Evolutionary conservation across 495 filamentous ascomycete genomes (phyloP).

Genomic region (Xylaria palmicola): DNA sequence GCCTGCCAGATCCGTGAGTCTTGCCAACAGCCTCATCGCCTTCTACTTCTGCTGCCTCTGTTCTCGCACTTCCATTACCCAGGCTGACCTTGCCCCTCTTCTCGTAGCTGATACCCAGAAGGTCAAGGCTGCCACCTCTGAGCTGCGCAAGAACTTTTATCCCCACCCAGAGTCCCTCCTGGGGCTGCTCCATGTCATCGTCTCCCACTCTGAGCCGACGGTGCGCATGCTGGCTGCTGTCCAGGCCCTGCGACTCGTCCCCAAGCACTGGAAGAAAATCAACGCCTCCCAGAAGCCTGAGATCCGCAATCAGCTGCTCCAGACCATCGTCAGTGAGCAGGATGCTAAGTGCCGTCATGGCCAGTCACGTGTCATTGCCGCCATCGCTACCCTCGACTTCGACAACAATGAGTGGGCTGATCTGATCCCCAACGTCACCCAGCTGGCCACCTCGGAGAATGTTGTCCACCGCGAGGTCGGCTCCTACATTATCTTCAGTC

Average conservation of each 20-base stretch:
- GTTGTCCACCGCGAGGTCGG: conserved; percentile 83
- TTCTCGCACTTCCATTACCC: conserved; percentile 1
- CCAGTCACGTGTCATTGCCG: conserved; percentile 80
- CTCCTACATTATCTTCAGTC: conserved; percentile 87
- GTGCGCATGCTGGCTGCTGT: conserved; percentile 88
- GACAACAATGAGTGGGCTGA: conserved; percentile 84
- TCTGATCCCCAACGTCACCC: conserved; percentile 70
- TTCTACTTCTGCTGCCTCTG: not conserved
- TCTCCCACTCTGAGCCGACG: conserved; percentile 65
- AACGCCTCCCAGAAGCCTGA: conserved; percentile 60
- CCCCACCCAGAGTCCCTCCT: conserved; percentile 77
- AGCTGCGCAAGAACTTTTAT: conserved; percentile 89
- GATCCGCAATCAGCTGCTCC: conserved; percentile 76
- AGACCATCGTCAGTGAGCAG: conserved; percentile 76
- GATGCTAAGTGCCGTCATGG: conserved; percentile 76
- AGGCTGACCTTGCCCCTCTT: conserved; percentile 12
- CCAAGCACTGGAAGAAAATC: conserved; percentile 81
- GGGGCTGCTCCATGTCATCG: conserved; percentile 80
- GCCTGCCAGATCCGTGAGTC: conserved; percentile 72
- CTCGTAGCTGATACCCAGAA: conserved; percentile 68
- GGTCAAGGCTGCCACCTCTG: conserved; percentile 86
- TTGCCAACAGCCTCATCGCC: not conserved
- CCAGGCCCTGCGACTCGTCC: conserved; percentile 75
- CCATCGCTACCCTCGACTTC: conserved; percentile 82
- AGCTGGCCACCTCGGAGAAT: conserved; percentile 67